phyloP scores from a whole-genome alignment of 139 green algal species.

The Chlorella sp. region DNA sequence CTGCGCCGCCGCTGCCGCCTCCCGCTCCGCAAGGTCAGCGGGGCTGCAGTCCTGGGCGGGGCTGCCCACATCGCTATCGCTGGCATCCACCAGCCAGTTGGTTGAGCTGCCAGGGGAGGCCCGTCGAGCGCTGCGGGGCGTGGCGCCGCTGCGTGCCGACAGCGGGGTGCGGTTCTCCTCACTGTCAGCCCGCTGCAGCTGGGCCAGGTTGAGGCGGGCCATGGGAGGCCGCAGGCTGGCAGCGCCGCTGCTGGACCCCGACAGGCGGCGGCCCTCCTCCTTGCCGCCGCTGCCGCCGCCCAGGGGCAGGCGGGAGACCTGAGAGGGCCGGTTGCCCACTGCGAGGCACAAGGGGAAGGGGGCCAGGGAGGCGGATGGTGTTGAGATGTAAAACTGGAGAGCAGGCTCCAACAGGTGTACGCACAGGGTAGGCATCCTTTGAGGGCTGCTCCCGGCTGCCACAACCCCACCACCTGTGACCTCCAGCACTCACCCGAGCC shows the following conservation, averaged over 20 bases:
- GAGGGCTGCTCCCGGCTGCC: too few species aligned
- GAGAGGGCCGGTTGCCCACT: neutral
- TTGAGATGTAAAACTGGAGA: too few species aligned
- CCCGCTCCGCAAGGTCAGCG: neutral
- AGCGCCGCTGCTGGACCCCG: neutral
- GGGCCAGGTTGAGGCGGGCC: constrained; percentile 27
- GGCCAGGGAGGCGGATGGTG: too few species aligned
- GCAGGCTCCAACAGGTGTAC: too few species aligned
- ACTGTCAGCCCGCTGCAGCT: constrained; percentile 5
- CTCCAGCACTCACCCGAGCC: neutral
- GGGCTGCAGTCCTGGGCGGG: constrained; percentile 1
- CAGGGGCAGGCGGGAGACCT: constrained; percentile 31
- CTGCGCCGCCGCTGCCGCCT: neutral
- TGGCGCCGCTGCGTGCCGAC: constrained; percentile 14
- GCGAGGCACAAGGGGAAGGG: too few species aligned
- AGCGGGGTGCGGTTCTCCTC: constrained; percentile 21
- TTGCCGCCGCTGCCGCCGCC: neutral
- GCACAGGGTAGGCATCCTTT: too few species aligned
- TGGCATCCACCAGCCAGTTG: constrained; percentile 25
- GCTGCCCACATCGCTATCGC: neutral
- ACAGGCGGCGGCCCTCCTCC: neutral
- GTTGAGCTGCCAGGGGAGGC: constrained; percentile 2
- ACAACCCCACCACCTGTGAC: too few species aligned
- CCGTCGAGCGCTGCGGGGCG: neutral
- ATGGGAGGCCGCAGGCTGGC: constrained; percentile 6